These are phyloP conservation scores for Tothia fuscella DNA, from an alignment of 2,329 filamentous ascomycete genomes.

Conservation along the genomic window DNA sequence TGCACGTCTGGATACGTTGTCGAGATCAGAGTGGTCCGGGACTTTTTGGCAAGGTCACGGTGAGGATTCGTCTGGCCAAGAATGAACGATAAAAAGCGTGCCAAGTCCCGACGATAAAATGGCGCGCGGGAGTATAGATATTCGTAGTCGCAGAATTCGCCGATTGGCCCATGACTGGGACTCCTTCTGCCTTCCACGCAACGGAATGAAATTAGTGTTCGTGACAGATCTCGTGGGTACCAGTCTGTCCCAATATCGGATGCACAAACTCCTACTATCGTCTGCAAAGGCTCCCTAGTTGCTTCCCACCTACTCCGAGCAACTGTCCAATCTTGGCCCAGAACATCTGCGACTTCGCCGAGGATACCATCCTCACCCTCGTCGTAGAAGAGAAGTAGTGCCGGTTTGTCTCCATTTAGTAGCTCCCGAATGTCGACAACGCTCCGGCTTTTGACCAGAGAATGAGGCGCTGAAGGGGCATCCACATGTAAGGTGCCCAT, in stretches of 20 bases:
- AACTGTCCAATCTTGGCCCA: constrained; percentile 11
- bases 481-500: neutral
- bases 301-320: neutral
- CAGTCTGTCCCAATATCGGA: neutral
- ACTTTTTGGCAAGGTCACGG: constrained; percentile 63
- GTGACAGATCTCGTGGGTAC: constrained; percentile 4
- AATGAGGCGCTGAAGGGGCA: constrained; percentile 1
- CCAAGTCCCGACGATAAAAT: constrained; percentile 63
- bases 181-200: constrained; percentile 10
- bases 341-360: constrained; percentile 9
- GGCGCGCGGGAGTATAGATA: constrained; percentile 67
- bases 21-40: constrained; percentile 72
- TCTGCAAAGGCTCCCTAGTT: neutral
- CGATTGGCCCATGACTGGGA: constrained; percentile 37
- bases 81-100: constrained; percentile 67
- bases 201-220: constrained; percentile 7
- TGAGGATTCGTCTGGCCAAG: constrained; percentile 71
- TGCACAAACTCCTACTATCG: constrained; percentile 5
- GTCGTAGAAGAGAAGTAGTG: constrained; percentile 9
- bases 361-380: constrained; percentile 8
- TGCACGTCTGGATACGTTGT: constrained; percentile 81
- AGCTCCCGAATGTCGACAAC: constrained; percentile 9
- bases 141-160: constrained; percentile 66
- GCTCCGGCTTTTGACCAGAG: constrained; percentile 7
- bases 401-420: constrained; percentile 10